Percentiles rank a stretch among this genome's conserved stretches.
Conservation (phyloP, 2,329 filamentous ascomycete species). For the Elsinoe batatas region DNA sequence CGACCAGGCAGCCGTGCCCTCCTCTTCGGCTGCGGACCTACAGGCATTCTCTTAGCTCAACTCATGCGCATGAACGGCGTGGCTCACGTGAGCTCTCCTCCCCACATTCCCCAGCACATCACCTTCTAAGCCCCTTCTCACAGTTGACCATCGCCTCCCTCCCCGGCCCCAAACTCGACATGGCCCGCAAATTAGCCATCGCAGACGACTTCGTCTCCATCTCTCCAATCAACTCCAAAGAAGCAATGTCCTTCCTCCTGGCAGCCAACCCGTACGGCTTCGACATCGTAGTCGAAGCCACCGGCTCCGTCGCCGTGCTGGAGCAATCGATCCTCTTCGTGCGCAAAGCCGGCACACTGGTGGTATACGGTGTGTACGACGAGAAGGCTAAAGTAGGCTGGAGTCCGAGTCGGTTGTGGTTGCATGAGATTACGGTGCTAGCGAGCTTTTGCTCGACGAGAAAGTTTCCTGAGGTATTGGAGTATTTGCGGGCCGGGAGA, state of each 20-base stretch:
- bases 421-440: constrained; percentile 60
- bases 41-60: constrained; percentile 54
- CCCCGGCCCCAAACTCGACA: constrained; percentile 57
- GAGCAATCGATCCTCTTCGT: constrained; percentile 63
- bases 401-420: constrained; percentile 60
- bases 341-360: constrained; percentile 58
- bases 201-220: constrained; percentile 41
- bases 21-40: constrained; percentile 58
- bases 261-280: constrained; percentile 60
- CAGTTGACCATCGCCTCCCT: constrained; percentile 18
- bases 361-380: constrained; percentile 63
- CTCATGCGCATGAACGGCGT: constrained; percentile 56
- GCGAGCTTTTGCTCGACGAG: constrained; percentile 63
- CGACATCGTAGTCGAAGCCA: constrained; percentile 63
- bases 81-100: constrained; percentile 52
- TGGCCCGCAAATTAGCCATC: constrained; percentile 44
- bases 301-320: constrained; percentile 57
- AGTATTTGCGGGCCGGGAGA: constrained; percentile 46
- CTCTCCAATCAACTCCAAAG: constrained; percentile 41
- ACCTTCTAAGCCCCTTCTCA: not conserved
- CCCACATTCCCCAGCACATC: constrained; percentile 27
- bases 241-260: constrained; percentile 55
- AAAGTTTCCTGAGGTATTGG: constrained; percentile 24
- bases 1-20: constrained; percentile 56
- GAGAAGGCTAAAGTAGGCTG: constrained; percentile 53